Base-by-base conservation (phyloP, 2,329 filamentous ascomycete species). In the Penicillium sp. region DNA sequence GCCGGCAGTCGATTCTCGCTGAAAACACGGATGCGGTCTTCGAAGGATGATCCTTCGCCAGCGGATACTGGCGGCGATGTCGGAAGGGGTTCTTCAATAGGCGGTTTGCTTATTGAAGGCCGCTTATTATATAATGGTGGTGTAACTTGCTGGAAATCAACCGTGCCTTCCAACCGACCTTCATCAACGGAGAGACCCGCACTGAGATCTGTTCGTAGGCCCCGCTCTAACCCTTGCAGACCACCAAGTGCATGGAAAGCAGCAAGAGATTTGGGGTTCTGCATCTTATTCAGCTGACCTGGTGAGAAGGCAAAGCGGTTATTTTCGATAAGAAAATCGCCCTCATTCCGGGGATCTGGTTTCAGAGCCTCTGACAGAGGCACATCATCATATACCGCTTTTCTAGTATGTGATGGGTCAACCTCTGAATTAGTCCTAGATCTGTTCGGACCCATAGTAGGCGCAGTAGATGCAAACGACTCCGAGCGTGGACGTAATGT, bases 181-280 rank as follows among this genome's bases (percentile, higher is more conserved):
- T 97, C 92, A 51, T 96, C 91, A 2, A 84, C 65, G 55, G 89
- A 93, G 46, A 97, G 70, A 7, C 92, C 92, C 29, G 87, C 79
- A 44, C 80, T 82, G 24, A 89, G 78, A 68, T 94, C 84, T 6
- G 85, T 86, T 42, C 89, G 80, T 24, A 97, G 75, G 8, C 91
- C 92, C 65, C 85, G 88, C 71, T 93, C 91, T 42, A 97, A 72
- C 0, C 92, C 92, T 15, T 73, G 74, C 13, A 96, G 71, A 20
- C 92, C 92, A 42, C 92, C 91, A 4, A 97, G 70, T 12, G 86
- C 86, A 65, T 87, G 89, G 61, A 93, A 96, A 1, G 91, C 91
- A 10, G 87, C 79, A 51, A 96, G 74, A 55, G 85, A 95, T 76
- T 96, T 96, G 3, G 92, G 92, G 67, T 95, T 94, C 55, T 93